phyloP scores from a whole-genome alignment of 176 grass and related monocot species.

The Hordeum marinum region DNA sequence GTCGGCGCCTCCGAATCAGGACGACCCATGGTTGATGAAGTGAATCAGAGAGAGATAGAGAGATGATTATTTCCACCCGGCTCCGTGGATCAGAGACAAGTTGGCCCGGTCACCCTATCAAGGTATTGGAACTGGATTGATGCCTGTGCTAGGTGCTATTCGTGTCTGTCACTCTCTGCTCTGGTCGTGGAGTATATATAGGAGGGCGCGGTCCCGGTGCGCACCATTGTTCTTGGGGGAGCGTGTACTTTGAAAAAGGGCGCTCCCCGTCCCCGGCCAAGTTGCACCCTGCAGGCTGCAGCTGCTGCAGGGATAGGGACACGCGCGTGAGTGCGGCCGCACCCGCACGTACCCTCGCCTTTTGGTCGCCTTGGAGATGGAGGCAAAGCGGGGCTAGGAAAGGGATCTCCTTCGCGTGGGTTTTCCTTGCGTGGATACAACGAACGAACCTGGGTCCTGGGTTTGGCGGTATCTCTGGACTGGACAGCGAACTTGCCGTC shows the following conservation, averaged over 20 bases:
- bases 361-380: conserved; percentile 5
- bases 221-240: background rate
- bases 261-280: background rate
- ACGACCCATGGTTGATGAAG: background rate
- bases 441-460: background rate
- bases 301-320: conserved; percentile 3
- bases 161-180: background rate
- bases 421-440: background rate
- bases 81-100: too few species aligned
- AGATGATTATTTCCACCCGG: too few species aligned
- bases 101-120: too few species aligned
- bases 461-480: background rate
- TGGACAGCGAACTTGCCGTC: background rate
- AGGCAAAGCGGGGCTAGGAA: background rate
- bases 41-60: background rate
- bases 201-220: background rate
- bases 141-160: background rate
- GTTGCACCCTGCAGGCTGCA: background rate
- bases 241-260: background rate
- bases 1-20: background rate
- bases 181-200: background rate
- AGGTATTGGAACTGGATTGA: background rate
- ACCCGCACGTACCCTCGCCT: background rate
- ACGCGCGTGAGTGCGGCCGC: background rate
- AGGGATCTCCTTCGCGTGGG: background rate